Evolutionary conservation across 2,329 filamentous ascomycete genomes (phyloP).

Genomic region (Scedosporium apiospermum): DNA sequence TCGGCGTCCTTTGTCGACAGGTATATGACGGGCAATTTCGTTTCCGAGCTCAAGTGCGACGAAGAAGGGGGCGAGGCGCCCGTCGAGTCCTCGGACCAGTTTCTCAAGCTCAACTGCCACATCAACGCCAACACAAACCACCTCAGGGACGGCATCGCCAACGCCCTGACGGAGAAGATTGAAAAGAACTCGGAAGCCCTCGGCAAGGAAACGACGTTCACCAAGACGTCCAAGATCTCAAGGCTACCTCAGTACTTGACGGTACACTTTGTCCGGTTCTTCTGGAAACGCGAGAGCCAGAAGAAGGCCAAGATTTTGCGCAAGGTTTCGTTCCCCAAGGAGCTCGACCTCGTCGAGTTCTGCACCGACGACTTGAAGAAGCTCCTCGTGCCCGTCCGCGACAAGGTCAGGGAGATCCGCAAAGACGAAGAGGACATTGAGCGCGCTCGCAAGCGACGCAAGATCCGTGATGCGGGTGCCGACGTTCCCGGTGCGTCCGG

Average conservation of each 20-base stretch:
- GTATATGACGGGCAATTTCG: slow-evolving; percentile 78
- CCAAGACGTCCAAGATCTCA: slow-evolving; percentile 82
- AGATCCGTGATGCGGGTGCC: slow-evolving; percentile 27
- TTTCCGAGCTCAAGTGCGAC: slow-evolving; percentile 72
- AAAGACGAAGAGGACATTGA: slow-evolving; percentile 94
- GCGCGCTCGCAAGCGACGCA: slow-evolving; percentile 84
- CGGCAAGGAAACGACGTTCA: slow-evolving; percentile 72
- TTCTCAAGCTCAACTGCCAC: slow-evolving; percentile 93
- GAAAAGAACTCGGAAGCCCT: slow-evolving; percentile 80
- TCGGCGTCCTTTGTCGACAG: slow-evolving; percentile 74
- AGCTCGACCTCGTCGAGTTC: slow-evolving; percentile 89
- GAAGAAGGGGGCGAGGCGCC: slow-evolving; percentile 65
- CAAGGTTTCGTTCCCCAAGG: slow-evolving; percentile 91
- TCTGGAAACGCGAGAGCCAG: slow-evolving; percentile 89
- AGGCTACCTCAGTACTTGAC: slow-evolving; percentile 91
- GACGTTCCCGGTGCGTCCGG: slow-evolving; percentile 33
- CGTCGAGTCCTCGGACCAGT: slow-evolving; percentile 59
- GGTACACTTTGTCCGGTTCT: slow-evolving; percentile 96
- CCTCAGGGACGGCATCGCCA: slow-evolving; percentile 75
- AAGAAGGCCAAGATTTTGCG: slow-evolving; percentile 99
- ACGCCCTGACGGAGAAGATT: slow-evolving; percentile 75
- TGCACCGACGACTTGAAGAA: slow-evolving; percentile 84
- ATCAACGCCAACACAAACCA: slow-evolving; percentile 85
- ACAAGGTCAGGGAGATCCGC: slow-evolving; percentile 88
- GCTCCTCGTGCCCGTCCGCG: slow-evolving; percentile 80